A percentile compares a stretch with the other conserved stretches of the same genome.
Conservation (phyloP, 2,329 filamentous ascomycete genomes). For the Xylariaceae sp. region DNA sequence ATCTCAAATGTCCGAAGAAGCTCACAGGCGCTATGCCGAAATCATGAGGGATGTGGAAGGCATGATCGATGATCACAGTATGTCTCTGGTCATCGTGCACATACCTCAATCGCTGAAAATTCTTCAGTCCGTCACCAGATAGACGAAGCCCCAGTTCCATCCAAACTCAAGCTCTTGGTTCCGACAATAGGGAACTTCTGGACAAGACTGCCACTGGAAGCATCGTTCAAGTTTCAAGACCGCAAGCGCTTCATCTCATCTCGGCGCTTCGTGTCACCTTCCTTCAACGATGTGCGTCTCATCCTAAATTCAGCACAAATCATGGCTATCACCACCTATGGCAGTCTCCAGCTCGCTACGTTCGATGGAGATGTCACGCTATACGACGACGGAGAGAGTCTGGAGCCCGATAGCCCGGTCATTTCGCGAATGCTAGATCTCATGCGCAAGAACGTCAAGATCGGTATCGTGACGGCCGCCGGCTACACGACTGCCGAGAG, state of each 20-base stretch:
- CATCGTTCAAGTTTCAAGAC: conserved; percentile 91
- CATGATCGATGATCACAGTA: conserved; percentile 89
- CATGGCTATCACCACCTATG: conserved; percentile 76
- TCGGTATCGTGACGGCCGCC: conserved; percentile 95
- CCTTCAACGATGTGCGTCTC: conserved; percentile 92
- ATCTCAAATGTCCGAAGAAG: conserved; percentile 69
- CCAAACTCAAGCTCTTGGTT: conserved; percentile 88
- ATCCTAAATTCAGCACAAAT: conserved; percentile 93
- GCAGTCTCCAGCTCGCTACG: conserved; percentile 77
- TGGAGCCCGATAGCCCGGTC: conserved; percentile 72
- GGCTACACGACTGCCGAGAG: conserved; percentile 84
- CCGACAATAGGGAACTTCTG: conserved; percentile 93
- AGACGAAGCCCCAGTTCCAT: conserved; percentile 61
- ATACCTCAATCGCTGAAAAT: conserved; percentile 1
- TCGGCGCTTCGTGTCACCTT: conserved; percentile 87
- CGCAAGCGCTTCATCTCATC: conserved; percentile 80
- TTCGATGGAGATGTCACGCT: conserved; percentile 98
- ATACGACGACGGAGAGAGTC: conserved; percentile 81
- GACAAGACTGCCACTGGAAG: conserved; percentile 78
- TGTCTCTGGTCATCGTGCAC: conserved; percentile 14
- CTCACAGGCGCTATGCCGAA: conserved; percentile 86
- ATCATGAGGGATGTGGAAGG: conserved; percentile 92
- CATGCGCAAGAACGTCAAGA: conserved; percentile 70
- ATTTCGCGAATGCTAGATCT: conserved; percentile 67
- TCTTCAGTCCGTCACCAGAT: conserved; percentile 65